These are phyloP conservation scores for Houttuynia cordata DNA, from an alignment of 164 flowering plant species.

Conservation along the genomic window DNA sequence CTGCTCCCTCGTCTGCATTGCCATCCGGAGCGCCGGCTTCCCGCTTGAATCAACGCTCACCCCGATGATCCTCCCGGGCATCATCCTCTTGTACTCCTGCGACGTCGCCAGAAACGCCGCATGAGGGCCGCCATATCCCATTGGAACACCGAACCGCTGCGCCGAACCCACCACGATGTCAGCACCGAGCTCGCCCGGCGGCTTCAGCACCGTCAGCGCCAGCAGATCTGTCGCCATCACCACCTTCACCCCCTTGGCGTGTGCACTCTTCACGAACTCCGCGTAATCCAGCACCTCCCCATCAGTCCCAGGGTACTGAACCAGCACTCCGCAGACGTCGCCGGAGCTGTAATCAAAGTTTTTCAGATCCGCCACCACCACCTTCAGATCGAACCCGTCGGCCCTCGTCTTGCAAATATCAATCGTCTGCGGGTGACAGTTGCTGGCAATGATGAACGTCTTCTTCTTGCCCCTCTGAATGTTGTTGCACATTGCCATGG, in stretches of 20 bases:
- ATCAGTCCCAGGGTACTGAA: constrained; percentile 96
- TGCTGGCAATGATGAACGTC: constrained; percentile 76
- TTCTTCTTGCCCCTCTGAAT: constrained; percentile 76
- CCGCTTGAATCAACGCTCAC: constrained; percentile 92
- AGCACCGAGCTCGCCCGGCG: constrained; percentile 92
- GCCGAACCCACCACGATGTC: constrained; percentile 93
- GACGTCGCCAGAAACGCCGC: constrained; percentile 97
- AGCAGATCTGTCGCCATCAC: constrained; percentile 90
- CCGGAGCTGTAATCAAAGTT: constrained; percentile 65
- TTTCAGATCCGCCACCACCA: constrained; percentile 54
- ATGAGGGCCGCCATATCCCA: constrained; percentile 99
- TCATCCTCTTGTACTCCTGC: constrained; percentile 96
- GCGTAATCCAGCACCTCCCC: constrained; percentile 85
- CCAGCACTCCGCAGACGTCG: constrained; percentile 96
- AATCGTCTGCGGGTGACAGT: constrained; percentile 89
- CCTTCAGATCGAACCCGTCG: constrained; percentile 73
- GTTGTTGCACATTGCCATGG: constrained; percentile 97
- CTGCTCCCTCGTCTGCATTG: constrained; percentile 99
- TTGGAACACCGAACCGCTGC: constrained; percentile 96
- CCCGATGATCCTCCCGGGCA: constrained; percentile 98
- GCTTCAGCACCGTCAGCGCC: constrained; percentile 88
- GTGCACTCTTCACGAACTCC: constrained; percentile 79
- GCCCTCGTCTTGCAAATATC: constrained; percentile 90
- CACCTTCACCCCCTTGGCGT: constrained; percentile 92
- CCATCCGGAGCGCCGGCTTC: constrained; percentile 91